Base-by-base conservation (phyloP, 768 basidiomycete genomes). In the Phallus indusiatus region DNA sequence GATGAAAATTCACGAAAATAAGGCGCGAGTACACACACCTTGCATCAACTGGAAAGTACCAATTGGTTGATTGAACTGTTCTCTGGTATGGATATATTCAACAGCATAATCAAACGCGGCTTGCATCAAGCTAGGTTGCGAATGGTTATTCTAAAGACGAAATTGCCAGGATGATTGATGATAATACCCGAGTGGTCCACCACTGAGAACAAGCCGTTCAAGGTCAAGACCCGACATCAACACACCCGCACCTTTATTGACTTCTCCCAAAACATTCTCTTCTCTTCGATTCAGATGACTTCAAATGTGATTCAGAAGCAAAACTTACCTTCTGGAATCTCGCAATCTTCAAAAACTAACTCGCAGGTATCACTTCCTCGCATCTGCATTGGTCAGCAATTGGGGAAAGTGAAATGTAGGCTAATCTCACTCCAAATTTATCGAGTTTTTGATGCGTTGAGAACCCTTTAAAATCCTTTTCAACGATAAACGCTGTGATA, bases 21-120 rank as follows among this genome's bases (percentile, higher is more conserved):
- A 20, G 67, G 69, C 12, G 47, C 16, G 24, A 21, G n/a, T 14
- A 47, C 70, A 62, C 74, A 66, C 68, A 83, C 93, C 94, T 81
- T 96, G 94, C 90, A 97, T 96, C 59, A 96, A 69, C 71, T 96
- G 94, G 78, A 96, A 95, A 35, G 87, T 87, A 20, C 89, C 94
- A 47, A 97, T 79, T 10, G 86, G 84, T 66, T 82, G 82, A 37
- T 86, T 90, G 64, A 97, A 97, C 68, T 97, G 94, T 71, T 91
- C 83, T 62, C 94, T 80, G 57, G 94, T 86, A 67, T 97, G 94
- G n/a, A 93, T 81, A 68, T 96, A 96, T 66, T 88, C 85, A 8
- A 92, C 77, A 10, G 89, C 86, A 62, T 85, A 77, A 69, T 96
- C 93, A 66, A 95, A 93, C 5, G 94, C 91, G 8, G 90, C 86